Conservation (phyloP, 2,329 filamentous ascomycete species). For the Stachybotrys chlorohalonatus region DNA sequence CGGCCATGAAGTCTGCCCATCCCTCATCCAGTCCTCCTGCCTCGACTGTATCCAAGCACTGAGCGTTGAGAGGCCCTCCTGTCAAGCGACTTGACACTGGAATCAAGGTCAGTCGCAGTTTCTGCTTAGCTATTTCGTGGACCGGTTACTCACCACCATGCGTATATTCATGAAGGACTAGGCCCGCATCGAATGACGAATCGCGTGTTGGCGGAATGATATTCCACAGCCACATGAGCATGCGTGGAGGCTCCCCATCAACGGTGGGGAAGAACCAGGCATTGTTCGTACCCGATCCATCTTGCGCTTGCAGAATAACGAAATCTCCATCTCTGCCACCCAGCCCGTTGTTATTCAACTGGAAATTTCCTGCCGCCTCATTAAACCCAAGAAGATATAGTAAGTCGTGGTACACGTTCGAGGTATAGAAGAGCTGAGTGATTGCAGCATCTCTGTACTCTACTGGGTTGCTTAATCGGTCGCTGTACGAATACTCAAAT, state of each 20-base stretch:
- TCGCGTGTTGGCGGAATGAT: slow-evolving; percentile 38
- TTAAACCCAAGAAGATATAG: slow-evolving; percentile 49
- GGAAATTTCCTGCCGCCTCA: slow-evolving; percentile 51
- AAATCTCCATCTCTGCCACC: slow-evolving; percentile 43
- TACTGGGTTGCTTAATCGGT: slow-evolving; percentile 20
- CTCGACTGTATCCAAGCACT: slow-evolving; percentile 36
- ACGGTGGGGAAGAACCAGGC: slow-evolving; percentile 47
- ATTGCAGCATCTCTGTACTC: slow-evolving; percentile 44
- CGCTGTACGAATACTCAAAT: slow-evolving; percentile 37
- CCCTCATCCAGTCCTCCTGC: slow-evolving; percentile 49
- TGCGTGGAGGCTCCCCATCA: slow-evolving; percentile 41
- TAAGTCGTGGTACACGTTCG: slow-evolving; percentile 51
- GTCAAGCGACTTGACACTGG: slow-evolving; percentile 34
- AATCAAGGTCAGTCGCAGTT: not conserved
- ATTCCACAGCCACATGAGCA: slow-evolving; percentile 52
- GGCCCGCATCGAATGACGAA: slow-evolving; percentile 48
- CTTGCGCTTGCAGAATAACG: slow-evolving; percentile 48
- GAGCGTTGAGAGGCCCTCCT: slow-evolving; percentile 44
- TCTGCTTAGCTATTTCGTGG: too few relatives aligned
- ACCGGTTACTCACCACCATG: slow-evolving; percentile 31
- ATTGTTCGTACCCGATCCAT: slow-evolving; percentile 45
- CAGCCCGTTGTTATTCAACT: slow-evolving; percentile 44
- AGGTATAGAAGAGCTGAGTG: slow-evolving; percentile 52
- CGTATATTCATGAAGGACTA: slow-evolving; percentile 51
- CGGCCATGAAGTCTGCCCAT: slow-evolving; percentile 48